A percentile compares a stretch with the other conserved stretches of the same genome.
Conservation (phyloP, 805 yeast species). For the Danielia oregonensis region DNA sequence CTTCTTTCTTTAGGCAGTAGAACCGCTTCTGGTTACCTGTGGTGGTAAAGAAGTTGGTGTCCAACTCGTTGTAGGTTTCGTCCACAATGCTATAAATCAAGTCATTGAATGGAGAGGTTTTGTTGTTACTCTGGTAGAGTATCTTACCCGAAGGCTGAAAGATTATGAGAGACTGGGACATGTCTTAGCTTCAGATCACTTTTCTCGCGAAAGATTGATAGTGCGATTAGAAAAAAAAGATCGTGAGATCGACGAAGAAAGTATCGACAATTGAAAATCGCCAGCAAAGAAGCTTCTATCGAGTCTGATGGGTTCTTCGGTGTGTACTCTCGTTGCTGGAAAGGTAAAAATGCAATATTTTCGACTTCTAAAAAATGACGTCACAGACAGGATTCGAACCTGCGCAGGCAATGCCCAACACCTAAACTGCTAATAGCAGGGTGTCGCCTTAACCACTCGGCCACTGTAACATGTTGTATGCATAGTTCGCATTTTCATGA, state of each 20-base stretch:
- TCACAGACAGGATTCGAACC: slow-evolving; percentile 99
- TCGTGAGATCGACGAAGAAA: too few relatives aligned
- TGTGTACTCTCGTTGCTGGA: too few relatives aligned
- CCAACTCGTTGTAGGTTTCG: slow-evolving; percentile 31
- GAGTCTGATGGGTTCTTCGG: too few relatives aligned
- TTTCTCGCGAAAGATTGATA: neutral
- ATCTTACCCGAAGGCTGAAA: slow-evolving; percentile 35
- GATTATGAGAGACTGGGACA: slow-evolving; percentile 40
- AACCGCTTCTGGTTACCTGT: slow-evolving; percentile 31
- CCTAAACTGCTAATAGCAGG: slow-evolving; percentile 60
- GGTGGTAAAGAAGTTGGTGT: slow-evolving; percentile 29
- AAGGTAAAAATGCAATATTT: too few relatives aligned
- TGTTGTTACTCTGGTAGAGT: slow-evolving; percentile 34
- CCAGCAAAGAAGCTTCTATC: too few relatives aligned
- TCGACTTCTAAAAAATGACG: slow-evolving; percentile 70
- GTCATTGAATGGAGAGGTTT: slow-evolving; percentile 38
- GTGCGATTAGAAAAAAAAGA: neutral
- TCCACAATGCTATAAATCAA: slow-evolving; percentile 32
- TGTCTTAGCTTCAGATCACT: slow-evolving; percentile 7
- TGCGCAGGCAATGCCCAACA: slow-evolving; percentile 65
- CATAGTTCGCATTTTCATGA: too few relatives aligned
- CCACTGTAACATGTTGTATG: slow-evolving; percentile 69
- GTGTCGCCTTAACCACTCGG: slow-evolving; percentile 95
- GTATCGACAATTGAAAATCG: neutral
- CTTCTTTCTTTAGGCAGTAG: slow-evolving; percentile 27